phyloP scores from a whole-genome alignment of 2,329 filamentous ascomycete species.

The Torrubiella hemipterigena region DNA sequence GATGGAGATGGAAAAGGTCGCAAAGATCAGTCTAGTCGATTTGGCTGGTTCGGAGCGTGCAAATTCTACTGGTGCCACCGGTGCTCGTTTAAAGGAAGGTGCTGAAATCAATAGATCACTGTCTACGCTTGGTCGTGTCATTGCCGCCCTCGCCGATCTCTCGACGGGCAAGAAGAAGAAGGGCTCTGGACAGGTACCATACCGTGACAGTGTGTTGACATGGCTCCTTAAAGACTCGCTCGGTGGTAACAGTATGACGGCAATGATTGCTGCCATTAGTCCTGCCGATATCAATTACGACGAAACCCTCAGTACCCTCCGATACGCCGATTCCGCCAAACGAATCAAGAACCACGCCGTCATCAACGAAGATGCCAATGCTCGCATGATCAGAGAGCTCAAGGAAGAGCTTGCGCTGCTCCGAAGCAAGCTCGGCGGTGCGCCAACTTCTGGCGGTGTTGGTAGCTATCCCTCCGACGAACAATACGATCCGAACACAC shows the following conservation, averaged over 20 bases:
- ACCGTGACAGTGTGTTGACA: constrained; percentile 91
- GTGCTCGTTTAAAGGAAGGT: constrained; percentile 89
- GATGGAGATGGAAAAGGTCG: constrained; percentile 95
- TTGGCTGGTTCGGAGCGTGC: constrained; percentile 94
- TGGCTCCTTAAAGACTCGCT: constrained; percentile 96
- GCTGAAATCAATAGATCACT: constrained; percentile 97
- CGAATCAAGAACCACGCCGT: constrained; percentile 99
- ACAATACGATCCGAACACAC: constrained; percentile 84
- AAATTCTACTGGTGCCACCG: constrained; percentile 92
- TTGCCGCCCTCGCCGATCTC: constrained; percentile 85
- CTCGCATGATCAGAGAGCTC: constrained; percentile 94
- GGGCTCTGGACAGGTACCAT: constrained; percentile 67
- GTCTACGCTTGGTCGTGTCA: constrained; percentile 92
- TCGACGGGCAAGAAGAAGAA: constrained; percentile 78
- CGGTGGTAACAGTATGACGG: constrained; percentile 97
- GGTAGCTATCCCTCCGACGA: constrained; percentile 49
- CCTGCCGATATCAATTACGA: constrained; percentile 99
- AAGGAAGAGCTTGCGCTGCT: constrained; percentile 88
- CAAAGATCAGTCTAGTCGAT: constrained; percentile 96
- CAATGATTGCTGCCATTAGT: constrained; percentile 98
- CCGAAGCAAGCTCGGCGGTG: constrained; percentile 66
- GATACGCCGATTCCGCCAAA: constrained; percentile 96
- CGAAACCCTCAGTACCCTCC: constrained; percentile 86
- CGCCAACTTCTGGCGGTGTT: constrained; percentile 32
- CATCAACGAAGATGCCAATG: constrained; percentile 97